Conservation (phyloP, 441 rosid species). For the Populus trichocarpa region DNA sequence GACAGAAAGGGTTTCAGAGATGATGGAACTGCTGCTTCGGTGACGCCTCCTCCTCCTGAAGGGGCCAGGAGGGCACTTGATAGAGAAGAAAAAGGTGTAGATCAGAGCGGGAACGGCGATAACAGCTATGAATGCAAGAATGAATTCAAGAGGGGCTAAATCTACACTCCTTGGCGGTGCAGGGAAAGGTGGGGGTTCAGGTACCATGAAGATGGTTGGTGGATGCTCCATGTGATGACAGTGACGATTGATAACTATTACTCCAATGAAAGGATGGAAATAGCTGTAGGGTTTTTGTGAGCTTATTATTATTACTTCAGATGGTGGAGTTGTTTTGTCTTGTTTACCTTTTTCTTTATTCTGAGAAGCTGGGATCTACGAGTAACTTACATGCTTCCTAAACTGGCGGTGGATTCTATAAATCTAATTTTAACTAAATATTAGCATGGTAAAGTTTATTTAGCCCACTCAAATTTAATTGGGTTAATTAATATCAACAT, state of each 20-base stretch:
- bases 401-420: no score
- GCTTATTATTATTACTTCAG: neutral
- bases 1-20: neutral
- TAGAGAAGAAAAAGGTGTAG: constrained; percentile 59
- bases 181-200: constrained; percentile 55
- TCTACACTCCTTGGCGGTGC: constrained; percentile 48
- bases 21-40: neutral
- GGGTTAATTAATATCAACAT: no score
- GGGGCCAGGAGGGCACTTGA: constrained; percentile 42
- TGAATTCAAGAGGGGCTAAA: constrained; percentile 61
- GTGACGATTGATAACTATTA: neutral
- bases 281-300: neutral
- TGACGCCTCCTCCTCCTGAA: constrained; percentile 18
- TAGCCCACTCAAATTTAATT: neutral
- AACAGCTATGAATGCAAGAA: constrained; percentile 63
- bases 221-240: constrained; percentile 33
- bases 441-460: neutral
- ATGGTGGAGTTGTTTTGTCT: neutral
- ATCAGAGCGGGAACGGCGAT: constrained; percentile 67
- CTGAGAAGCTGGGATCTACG: neutral
- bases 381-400: neutral
- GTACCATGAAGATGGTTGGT: constrained; percentile 37
- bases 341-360: neutral
- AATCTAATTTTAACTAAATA: neutral
- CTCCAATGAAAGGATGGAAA: neutral